phyloP scores from a whole-genome alignment of 768 basidiomycete genomes.

The Amanita molliuscula region DNA sequence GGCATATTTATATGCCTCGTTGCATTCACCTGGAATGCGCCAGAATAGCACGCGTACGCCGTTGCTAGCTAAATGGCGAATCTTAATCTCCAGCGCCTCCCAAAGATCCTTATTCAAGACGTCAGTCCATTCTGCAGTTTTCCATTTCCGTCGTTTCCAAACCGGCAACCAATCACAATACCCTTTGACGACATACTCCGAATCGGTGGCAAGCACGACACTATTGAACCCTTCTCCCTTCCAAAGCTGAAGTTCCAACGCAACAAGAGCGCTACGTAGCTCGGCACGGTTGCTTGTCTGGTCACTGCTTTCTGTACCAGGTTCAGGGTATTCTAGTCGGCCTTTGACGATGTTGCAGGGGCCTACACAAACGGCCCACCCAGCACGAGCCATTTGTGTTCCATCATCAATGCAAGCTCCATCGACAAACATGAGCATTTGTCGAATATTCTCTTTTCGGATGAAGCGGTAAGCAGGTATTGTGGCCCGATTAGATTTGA shows the following conservation, averaged over 20 bases:
- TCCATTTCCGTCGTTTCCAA: constrained; percentile 11
- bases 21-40: neutral
- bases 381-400: neutral
- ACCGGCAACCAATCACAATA: constrained; percentile 12
- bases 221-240: constrained; percentile 17
- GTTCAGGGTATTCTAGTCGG: neutral
- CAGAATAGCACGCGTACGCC: neutral
- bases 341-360: neutral
- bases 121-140: neutral
- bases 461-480: neutral
- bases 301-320: neutral
- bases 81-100: neutral
- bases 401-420: neutral
- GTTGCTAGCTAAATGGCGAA: neutral
- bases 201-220: constrained; percentile 21
- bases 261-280: neutral
- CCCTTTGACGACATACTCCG: constrained; percentile 20
- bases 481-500: neutral
- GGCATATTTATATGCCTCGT: neutral
- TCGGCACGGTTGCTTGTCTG: neutral
- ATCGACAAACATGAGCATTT: neutral
- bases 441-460: neutral
- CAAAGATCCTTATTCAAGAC: neutral
- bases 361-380: neutral
- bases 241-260: constrained; percentile 10